A percentile compares a stretch with the other conserved stretches of the same genome.
These are phyloP conservation scores for Rhizophagus clarus DNA, from an alignment of 192 early-diverging fungal species.

Conservation along the genomic window DNA sequence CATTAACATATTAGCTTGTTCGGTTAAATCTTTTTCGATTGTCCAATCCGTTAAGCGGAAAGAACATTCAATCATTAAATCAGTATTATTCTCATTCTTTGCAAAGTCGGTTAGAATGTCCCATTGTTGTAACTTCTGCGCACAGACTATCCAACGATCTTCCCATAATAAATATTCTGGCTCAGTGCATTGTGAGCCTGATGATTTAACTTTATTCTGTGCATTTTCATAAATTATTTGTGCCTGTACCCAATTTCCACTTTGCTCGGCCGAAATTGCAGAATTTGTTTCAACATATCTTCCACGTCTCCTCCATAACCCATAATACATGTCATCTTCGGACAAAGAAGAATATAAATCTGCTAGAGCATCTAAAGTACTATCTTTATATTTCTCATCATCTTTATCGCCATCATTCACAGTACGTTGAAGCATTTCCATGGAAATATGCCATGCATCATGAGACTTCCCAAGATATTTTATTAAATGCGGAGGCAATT, in stretches of 20 bases:
- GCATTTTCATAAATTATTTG: slow-evolving; percentile 92
- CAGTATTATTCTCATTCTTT: slow-evolving; percentile 84
- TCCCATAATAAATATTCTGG: slow-evolving; percentile 98
- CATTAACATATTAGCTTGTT: slow-evolving; percentile 64
- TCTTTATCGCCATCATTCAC: slow-evolving; percentile 62
- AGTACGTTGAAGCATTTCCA: slow-evolving; percentile 80
- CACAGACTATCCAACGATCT: slow-evolving; percentile 91
- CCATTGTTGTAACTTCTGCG: slow-evolving; percentile 95
- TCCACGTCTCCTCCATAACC: slow-evolving; percentile 88
- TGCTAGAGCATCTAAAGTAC: slow-evolving; percentile 85
- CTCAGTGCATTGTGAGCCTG: slow-evolving; percentile 87
- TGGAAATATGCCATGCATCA: slow-evolving; percentile 89
- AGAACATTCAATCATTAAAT: slow-evolving; percentile 87
- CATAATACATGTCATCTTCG: slow-evolving; percentile 93
- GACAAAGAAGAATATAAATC: slow-evolving; percentile 82
- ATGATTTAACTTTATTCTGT: slow-evolving; percentile 86
- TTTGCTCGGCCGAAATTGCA: slow-evolving; percentile 95
- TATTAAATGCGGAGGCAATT: slow-evolving; percentile 91
- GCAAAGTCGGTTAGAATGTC: slow-evolving; percentile 93
- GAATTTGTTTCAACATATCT: slow-evolving; percentile 91
- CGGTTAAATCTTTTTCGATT: slow-evolving; percentile 74
- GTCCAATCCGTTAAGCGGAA: slow-evolving; percentile 97
- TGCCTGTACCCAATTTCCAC: slow-evolving; percentile 89
- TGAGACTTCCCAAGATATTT: slow-evolving; percentile 90
- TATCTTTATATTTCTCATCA: slow-evolving; percentile 85